Conservation (phyloP, 129 eudicot genomes). For the Tagetes patula region DNA sequence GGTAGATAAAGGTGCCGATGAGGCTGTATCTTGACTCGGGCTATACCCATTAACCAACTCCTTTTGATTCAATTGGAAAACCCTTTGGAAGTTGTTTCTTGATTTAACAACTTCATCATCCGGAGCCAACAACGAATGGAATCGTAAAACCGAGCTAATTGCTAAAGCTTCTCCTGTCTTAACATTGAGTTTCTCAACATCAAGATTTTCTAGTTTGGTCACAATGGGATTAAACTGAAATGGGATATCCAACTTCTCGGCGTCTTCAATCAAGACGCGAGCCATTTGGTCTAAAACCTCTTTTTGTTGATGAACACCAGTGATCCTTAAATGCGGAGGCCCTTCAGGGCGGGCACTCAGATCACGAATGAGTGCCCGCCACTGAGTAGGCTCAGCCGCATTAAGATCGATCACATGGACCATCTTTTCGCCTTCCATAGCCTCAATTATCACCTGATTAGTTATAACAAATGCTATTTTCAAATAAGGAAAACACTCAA, state of each 20-base stretch:
- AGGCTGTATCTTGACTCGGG: slow-evolving; percentile 61
- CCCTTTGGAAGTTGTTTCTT: not conserved
- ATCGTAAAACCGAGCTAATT: slow-evolving; percentile 78
- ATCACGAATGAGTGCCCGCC: slow-evolving; percentile 88
- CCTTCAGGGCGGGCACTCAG: slow-evolving; percentile 97
- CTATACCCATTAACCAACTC: slow-evolving; percentile 23
- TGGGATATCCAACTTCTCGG: slow-evolving; percentile 88
- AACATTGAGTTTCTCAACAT: slow-evolving; percentile 69
- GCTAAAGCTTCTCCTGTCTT: slow-evolving; percentile 98
- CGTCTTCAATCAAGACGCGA: slow-evolving; percentile 74
- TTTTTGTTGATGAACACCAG: slow-evolving; percentile 84
- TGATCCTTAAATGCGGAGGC: slow-evolving; percentile 91
- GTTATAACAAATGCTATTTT: slow-evolving; percentile 79
- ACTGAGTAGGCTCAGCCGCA: slow-evolving; percentile 81
- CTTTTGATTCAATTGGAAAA: slow-evolving; percentile 33
- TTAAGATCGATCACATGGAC: slow-evolving; percentile 86
- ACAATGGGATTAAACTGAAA: slow-evolving; percentile 90
- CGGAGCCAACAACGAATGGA: slow-evolving; percentile 71
- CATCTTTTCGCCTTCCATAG: slow-evolving; percentile 98
- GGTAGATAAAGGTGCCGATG: slow-evolving; percentile 42
- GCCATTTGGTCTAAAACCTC: slow-evolving; percentile 91
- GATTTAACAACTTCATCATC: slow-evolving; percentile 47
- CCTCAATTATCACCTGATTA: slow-evolving; percentile 87
- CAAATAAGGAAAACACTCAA: slow-evolving; percentile 80
- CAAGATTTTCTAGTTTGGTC: slow-evolving; percentile 68